phyloP scores from a whole-genome alignment of 2,329 filamentous ascomycete genomes.

The Pseudocercospora macadamiae region DNA sequence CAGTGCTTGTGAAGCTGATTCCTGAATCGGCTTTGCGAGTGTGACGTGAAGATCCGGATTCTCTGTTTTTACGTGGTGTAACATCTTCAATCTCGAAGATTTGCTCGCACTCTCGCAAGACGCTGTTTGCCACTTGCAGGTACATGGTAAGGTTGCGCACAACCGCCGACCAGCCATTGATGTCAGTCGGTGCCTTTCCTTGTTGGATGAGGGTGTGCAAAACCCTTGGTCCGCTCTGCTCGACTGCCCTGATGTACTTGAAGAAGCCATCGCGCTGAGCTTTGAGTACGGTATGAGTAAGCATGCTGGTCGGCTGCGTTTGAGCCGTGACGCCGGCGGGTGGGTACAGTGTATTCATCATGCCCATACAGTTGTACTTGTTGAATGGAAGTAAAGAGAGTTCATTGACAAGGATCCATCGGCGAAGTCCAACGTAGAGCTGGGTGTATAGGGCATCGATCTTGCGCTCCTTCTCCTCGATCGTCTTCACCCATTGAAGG shows the following conservation, averaged over 20 bases:
- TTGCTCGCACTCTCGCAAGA: constrained; percentile 62
- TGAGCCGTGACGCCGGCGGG: constrained; percentile 48
- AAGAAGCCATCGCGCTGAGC: constrained; percentile 65
- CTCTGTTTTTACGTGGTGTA: constrained; percentile 25
- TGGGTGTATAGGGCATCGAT: constrained; percentile 62
- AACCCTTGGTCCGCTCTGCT: constrained; percentile 57
- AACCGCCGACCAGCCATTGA: constrained; percentile 59
- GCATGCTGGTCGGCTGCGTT: constrained; percentile 53
- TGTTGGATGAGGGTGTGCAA: constrained; percentile 58
- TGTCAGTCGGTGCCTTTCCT: constrained; percentile 54
- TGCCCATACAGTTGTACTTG: constrained; percentile 67
- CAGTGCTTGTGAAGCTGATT: constrained; percentile 57
- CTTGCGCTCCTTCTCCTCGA: constrained; percentile 52
- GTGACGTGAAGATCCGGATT: constrained; percentile 40
- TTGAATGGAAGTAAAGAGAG: constrained; percentile 64
- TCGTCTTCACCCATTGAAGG: constrained; percentile 54
- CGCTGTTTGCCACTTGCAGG: constrained; percentile 59
- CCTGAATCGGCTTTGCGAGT: constrained; percentile 65
- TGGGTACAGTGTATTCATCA: constrained; percentile 70
- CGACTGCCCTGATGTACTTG: constrained; percentile 62
- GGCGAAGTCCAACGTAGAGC: constrained; percentile 63
- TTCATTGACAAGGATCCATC: constrained; percentile 69
- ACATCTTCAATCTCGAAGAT: constrained; percentile 50
- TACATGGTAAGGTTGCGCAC: constrained; percentile 59
- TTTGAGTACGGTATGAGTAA: constrained; percentile 56